These are phyloP conservation scores for Euphorbia pulcherrima DNA, from an alignment of 345 rosid genomes.

Conservation along the genomic window DNA sequence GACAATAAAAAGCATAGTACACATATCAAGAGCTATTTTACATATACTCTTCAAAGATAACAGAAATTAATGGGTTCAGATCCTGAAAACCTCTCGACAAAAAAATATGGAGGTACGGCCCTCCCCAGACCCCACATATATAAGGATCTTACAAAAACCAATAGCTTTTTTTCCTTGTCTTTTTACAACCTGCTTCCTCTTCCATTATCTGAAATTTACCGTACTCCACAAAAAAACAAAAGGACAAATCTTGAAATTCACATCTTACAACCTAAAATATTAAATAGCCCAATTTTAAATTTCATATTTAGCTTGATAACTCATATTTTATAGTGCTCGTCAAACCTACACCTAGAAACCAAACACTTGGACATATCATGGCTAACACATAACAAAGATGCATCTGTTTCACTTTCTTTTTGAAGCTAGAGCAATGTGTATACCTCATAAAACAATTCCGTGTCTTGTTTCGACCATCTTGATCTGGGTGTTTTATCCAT, in stretches of 20 bases:
- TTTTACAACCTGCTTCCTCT: too few species aligned
- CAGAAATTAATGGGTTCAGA: too few species aligned
- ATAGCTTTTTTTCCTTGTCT: too few species aligned
- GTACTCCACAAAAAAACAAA: background rate
- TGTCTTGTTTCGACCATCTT: slow-evolving; percentile 82
- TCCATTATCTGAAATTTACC: background rate
- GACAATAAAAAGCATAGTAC: background rate
- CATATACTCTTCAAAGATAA: too few species aligned
- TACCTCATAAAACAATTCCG: slow-evolving; percentile 79
- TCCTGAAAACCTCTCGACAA: too few species aligned
- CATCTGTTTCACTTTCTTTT: background rate
- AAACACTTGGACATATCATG: background rate
- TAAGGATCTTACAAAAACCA: too few species aligned
- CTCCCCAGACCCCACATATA: too few species aligned
- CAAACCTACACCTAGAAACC: background rate
- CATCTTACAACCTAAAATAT: too few species aligned
- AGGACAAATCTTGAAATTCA: background rate
- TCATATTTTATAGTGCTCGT: background rate
- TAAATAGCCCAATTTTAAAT: background rate
- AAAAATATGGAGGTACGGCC: too few species aligned
- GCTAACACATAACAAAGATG: background rate
- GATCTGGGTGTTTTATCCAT: slow-evolving; percentile 55
- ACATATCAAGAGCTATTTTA: background rate
- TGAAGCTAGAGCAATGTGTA: background rate
- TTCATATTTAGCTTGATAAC: background rate